phyloP scores from a whole-genome alignment of 306 rosid species.

The Delonix regia region DNA sequence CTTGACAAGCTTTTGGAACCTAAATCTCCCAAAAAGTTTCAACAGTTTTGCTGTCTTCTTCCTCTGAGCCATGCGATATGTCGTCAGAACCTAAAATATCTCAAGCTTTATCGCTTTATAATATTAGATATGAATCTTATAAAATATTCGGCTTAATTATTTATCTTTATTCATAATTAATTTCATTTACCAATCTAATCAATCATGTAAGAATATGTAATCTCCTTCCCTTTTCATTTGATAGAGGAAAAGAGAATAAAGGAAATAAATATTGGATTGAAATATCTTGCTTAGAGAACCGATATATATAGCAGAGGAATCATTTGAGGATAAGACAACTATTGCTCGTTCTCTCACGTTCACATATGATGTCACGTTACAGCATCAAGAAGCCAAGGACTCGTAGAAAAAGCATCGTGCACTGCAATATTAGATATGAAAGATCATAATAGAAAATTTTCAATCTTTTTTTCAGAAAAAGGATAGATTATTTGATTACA shows the following conservation, averaged over 20 bases:
- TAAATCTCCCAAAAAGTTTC: slow-evolving; percentile 30
- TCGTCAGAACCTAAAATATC: slow-evolving; percentile 25
- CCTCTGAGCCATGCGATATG: slow-evolving; percentile 40
- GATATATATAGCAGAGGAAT: slow-evolving; percentile 8
- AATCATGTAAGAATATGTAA: background rate
- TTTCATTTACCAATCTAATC: no score
- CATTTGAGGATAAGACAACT: slow-evolving; percentile 5
- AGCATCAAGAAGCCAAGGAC: background rate
- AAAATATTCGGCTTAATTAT: no score
- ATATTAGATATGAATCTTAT: no score
- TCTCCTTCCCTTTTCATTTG: slow-evolving; percentile 1
- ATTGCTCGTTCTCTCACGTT: background rate
- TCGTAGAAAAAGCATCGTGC: slow-evolving; percentile 27
- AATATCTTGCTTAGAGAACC: slow-evolving; percentile 28
- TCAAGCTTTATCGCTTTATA: slow-evolving; percentile 9
- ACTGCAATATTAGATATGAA: slow-evolving; percentile 32
- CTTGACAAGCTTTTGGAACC: slow-evolving; percentile 50
- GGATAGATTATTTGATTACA: slow-evolving; percentile 27
- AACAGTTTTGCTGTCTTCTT: slow-evolving; percentile 37
- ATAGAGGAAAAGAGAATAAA: background rate
- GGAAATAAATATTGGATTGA: background rate
- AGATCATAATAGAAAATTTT: slow-evolving; percentile 11
- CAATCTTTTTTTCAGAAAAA: slow-evolving; percentile 25
- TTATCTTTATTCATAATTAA: no score
- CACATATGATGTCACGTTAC: slow-evolving; percentile 35